Evolutionary conservation across 805 yeast species (phyloP), one percentile per base, ranked within the genome.

Genomic region (Ogataea naganishii): DNA sequence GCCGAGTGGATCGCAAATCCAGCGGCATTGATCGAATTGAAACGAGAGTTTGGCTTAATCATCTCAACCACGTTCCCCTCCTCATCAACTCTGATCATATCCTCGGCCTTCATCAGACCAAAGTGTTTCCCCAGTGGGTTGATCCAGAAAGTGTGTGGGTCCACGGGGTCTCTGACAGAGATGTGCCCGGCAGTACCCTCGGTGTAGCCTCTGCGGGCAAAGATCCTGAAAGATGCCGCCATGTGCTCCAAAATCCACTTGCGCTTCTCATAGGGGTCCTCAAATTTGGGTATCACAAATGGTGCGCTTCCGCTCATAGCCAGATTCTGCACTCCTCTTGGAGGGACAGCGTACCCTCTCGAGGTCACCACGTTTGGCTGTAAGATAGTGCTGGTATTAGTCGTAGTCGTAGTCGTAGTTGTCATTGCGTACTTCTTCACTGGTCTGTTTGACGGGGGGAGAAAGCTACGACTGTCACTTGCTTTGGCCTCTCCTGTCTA

Each of bases 151-250:
- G 89, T 80, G 26, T 63, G 51, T n/a, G 80, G 80, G 39, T 78
- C 74, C 25, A 80, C 74, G 3, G 95, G 95, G 47, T 84, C 95
- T 42, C 92, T 68, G 9, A 84, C 68, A 7, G 92, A 79, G 34
- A 84, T 83, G 50, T 84, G 95, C 14, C 95, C 95, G 0, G 94
- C 85, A 14, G 74, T 53, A 11, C 94, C 95, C 51, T 81, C 85
- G 12, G 75, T 63, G 53, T 59, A 83, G 12, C 83, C 84, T 41
- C 70, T 72, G 47, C 94, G 66, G n/a, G 83, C 86, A 51, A 84
- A 81, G 2, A 80, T 69, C 37, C 94, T 66, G 61, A 83, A 83
- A 1, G 89, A 88, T 20, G 78, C 92, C 2, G 94, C 94, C 78
- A 80, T 72, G 44, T 83, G 94, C 47, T 80, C 72, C 28, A 66